phyloP scores from a whole-genome alignment of 2,329 filamentous ascomycete species.

The Exutisphaerella laricina region DNA sequence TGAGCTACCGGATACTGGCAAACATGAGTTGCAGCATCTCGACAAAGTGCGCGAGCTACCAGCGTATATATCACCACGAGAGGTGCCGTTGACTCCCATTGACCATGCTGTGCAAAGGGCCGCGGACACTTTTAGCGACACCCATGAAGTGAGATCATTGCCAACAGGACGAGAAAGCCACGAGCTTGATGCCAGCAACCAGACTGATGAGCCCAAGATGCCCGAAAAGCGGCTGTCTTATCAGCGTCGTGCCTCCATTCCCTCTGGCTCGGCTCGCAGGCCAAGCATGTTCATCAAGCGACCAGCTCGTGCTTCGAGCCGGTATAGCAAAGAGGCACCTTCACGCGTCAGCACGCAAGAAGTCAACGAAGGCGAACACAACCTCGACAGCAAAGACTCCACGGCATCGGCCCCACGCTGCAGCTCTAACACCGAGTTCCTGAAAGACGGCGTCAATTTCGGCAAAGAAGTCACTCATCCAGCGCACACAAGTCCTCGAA shows the following conservation, averaged over 20 bases:
- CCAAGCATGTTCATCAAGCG: constrained; percentile 2
- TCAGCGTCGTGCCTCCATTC: not conserved
- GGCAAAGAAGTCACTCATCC: not conserved
- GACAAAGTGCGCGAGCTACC: not conserved
- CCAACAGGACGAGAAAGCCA: not conserved
- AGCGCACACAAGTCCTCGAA: no score
- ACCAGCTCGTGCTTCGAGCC: not conserved
- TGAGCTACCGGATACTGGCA: constrained; percentile 4
- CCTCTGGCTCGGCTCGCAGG: not conserved
- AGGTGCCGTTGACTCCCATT: not conserved
- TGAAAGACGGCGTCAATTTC: not conserved
- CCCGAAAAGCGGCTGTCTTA: constrained; percentile 1
- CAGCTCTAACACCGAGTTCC: constrained; percentile 5
- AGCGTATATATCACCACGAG: not conserved
- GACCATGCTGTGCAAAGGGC: constrained; percentile 1
- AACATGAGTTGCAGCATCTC: constrained; percentile 2
- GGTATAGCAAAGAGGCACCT: constrained; percentile 4
- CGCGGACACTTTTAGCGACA: not conserved
- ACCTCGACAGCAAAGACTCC: not conserved
- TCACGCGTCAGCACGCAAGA: not conserved
- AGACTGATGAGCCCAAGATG: not conserved
- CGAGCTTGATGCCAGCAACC: constrained; percentile 5
- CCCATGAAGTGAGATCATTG: not conserved
- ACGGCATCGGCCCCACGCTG: not conserved
- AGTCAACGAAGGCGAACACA: constrained; percentile 1